Evolutionary conservation across 2,329 filamentous ascomycete genomes (phyloP).

Genomic region (Anthostomella pinea): DNA sequence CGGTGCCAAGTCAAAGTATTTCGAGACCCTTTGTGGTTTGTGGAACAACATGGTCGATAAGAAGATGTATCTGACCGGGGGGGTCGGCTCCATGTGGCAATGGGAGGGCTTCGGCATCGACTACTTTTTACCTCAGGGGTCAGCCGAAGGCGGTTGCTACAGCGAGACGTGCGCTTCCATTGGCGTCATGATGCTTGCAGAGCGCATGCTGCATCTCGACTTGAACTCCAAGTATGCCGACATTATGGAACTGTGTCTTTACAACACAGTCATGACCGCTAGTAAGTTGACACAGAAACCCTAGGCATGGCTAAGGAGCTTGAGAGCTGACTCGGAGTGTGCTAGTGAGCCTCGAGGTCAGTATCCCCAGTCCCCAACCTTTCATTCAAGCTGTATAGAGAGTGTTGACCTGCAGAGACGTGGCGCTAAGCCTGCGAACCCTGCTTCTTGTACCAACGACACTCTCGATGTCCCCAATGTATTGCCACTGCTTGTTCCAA

Average conservation of each 20-base stretch:
- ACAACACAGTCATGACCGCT: constrained; percentile 57
- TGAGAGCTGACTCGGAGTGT: too few relatives aligned
- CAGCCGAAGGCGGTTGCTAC: constrained; percentile 61
- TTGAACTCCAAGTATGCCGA: constrained; percentile 53
- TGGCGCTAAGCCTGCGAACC: too few relatives aligned
- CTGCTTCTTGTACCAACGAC: too few relatives aligned
- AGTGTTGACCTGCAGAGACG: too few relatives aligned
- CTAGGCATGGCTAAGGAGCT: too few relatives aligned
- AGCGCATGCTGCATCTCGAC: constrained; percentile 52
- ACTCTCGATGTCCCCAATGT: too few relatives aligned
- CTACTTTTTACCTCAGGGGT: constrained; percentile 56
- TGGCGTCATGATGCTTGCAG: constrained; percentile 58
- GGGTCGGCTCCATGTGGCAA: constrained; percentile 55
- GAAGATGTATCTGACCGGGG: constrained; percentile 63
- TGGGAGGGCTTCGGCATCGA: constrained; percentile 60
- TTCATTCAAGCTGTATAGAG: too few relatives aligned
- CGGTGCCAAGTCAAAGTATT: constrained; percentile 28
- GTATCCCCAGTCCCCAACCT: too few relatives aligned
- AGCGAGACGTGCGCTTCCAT: constrained; percentile 61
- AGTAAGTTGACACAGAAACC: constrained; percentile 14
- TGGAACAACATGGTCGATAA: constrained; percentile 60
- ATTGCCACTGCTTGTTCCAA: neutral
- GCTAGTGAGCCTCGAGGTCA: constrained; percentile 48
- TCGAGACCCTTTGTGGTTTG: constrained; percentile 42
- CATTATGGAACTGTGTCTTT: constrained; percentile 59